Evolutionary conservation across 805 yeast genomes (phyloP).

Genomic region (Pichia nanzhaoensis): DNA sequence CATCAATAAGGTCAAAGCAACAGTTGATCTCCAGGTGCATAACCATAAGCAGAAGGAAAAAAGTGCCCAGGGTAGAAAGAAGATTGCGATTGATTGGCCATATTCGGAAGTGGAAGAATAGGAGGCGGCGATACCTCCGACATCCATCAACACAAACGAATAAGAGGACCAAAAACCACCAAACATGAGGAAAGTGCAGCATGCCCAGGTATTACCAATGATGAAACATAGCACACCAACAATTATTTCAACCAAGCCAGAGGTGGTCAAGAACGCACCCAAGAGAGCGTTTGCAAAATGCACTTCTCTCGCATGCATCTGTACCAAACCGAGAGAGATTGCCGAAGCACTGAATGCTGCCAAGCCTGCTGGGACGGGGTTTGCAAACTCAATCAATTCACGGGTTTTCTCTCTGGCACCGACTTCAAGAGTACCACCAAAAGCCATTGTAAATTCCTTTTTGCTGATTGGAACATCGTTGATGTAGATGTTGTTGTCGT

Average conservation of each 20-base stretch:
- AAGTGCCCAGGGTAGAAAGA: constrained; percentile 45
- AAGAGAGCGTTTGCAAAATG: constrained; percentile 36
- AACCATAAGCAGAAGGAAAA: constrained; percentile 41
- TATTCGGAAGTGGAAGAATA: constrained; percentile 34
- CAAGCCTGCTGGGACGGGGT: constrained; percentile 51
- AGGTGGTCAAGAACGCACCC: constrained; percentile 41
- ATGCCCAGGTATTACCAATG: constrained; percentile 50
- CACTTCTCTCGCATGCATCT: constrained; percentile 43
- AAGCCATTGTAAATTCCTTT: constrained; percentile 54
- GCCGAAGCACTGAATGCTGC: constrained; percentile 42
- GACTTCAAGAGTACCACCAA: constrained; percentile 51
- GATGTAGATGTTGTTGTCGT: constrained; percentile 36
- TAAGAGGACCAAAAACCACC: constrained; percentile 52
- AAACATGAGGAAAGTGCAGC: constrained; percentile 44
- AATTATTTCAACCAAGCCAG: constrained; percentile 43
- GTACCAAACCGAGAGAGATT: constrained; percentile 40
- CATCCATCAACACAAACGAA: constrained; percentile 38
- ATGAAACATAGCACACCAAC: constrained; percentile 47
- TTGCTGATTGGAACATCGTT: constrained; percentile 40
- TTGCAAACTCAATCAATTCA: constrained; percentile 28
- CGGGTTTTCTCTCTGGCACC: constrained; percentile 30
- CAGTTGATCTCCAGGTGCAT: constrained; percentile 44
- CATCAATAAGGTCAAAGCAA: constrained; percentile 34
- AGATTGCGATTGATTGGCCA: constrained; percentile 41
- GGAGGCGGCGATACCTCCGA: constrained; percentile 36